Evolutionary conservation across 176 grass and related monocot genomes (phyloP), one percentile per base, ranked within the genome.

Genomic region (Musa itinerans): DNA sequence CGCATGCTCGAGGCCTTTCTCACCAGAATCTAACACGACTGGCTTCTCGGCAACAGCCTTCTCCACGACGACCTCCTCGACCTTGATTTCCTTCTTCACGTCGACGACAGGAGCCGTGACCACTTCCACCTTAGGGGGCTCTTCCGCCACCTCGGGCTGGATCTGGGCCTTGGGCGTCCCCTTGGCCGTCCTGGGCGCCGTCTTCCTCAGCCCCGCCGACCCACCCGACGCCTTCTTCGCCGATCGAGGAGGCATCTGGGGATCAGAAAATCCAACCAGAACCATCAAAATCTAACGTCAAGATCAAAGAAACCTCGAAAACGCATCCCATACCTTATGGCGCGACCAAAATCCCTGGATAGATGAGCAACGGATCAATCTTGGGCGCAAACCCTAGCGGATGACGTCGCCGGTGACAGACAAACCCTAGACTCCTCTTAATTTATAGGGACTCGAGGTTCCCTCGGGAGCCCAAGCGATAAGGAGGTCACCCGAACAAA

Each of bases 241-340:
- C 79, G 74, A 81, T 54, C 86, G 86, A 49, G 85, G 88, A 83
- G 87, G 89, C 90, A 96, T 92, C 83, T 88, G 71, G 48, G 15
- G 9, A 48, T 73, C 81, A 72, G 58, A 72, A 43, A 22, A 10
- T 11, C 63, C 22, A 25, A 65, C 23, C 22, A 26, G 63, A 65
- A 53, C 72, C 67, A 69, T 52, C 63, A 74, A 63, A 80, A 71
- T 54, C 69, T 19, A 74, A 43, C n/a, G 20, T 19, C 29, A 12
- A 54, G 29, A 17, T 8, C 23, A 43, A 68, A 56, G n/a, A 76
- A 29, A 16, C 52, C 3, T 17, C 16, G 9, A 70, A 50, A 14
- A 34, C 7, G 16, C 57, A 61, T 17, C 57, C 17, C 57, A 17
- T 61, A 61, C 57, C 57, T 61, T 7, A 61, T 7, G 4, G 19